Percentiles rank a stretch among this genome's conserved stretches.
Evolutionary conservation across 495 filamentous ascomycete species (phyloP).

Genomic region (Aspergillus incahuasiensis): DNA sequence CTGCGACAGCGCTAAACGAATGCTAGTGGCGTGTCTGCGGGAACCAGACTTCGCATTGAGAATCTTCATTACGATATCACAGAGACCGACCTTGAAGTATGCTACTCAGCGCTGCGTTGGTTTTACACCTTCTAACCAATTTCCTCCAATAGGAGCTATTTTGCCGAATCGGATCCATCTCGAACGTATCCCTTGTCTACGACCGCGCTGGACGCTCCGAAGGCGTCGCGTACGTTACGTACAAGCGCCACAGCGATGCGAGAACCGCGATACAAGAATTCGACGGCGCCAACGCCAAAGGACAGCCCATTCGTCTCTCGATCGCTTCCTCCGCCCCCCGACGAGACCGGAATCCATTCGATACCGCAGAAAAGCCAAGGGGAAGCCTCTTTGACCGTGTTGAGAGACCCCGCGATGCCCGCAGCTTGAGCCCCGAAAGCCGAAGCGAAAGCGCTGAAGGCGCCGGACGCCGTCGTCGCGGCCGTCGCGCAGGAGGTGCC

Average conservation of each 20-base stretch:
- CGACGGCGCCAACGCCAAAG: constrained; percentile 87
- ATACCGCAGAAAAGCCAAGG: constrained; percentile 61
- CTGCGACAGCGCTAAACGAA: constrained; percentile 11
- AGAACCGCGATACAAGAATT: constrained; percentile 71
- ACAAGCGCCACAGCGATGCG: constrained; percentile 64
- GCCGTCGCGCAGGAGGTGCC: constrained; percentile 41
- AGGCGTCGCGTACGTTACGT: constrained; percentile 82
- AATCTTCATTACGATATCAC: constrained; percentile 94
- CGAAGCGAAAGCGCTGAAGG: constrained; percentile 26
- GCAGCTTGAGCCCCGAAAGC: constrained; percentile 39
- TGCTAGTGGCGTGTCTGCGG: constrained; percentile 34
- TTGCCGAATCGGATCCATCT: constrained; percentile 66
- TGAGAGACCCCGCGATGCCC: constrained; percentile 38
- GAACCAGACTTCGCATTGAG: constrained; percentile 77
- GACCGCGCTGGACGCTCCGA: constrained; percentile 89
- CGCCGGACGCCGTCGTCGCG: constrained; percentile 33
- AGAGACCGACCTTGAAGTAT: constrained; percentile 78
- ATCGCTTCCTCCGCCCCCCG: constrained; percentile 53
- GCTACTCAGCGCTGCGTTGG: neutral
- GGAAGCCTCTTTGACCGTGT: constrained; percentile 73
- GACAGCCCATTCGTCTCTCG: constrained; percentile 82
- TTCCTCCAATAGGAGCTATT: constrained; percentile 64
- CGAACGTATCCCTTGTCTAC: constrained; percentile 68
- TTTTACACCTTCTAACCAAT: neutral
- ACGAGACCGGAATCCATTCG: constrained; percentile 49